Percentiles rank a stretch among this genome's conserved stretches.
These are phyloP conservation scores for Colletotrichum neosansevieriae DNA, from an alignment of 2,329 filamentous ascomycete species.

Conservation along the genomic window DNA sequence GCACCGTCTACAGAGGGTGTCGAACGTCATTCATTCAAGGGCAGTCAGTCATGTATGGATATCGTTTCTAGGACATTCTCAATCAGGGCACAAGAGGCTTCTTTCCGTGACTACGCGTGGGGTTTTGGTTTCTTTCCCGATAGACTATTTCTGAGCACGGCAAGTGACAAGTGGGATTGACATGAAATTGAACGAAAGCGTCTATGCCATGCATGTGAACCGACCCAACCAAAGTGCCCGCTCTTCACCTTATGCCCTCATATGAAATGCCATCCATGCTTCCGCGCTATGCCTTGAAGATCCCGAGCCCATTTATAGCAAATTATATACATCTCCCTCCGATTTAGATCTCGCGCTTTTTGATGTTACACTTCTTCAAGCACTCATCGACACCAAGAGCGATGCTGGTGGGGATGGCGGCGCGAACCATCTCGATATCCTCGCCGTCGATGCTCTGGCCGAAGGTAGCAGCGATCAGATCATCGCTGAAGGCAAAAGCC, in stretches of 20 bases:
- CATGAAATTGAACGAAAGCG: neutral
- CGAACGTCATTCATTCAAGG: too few relatives aligned
- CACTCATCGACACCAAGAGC: constrained; percentile 65
- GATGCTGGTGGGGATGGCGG: constrained; percentile 59
- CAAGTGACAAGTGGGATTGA: neutral
- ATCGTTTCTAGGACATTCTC: too few relatives aligned
- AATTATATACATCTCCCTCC: neutral
- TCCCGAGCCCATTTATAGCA: neutral
- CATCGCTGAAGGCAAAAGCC: constrained; percentile 59
- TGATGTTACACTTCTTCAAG: constrained; percentile 59
- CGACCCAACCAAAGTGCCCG: neutral
- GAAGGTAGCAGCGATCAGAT: constrained; percentile 60
- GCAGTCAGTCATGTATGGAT: too few relatives aligned
- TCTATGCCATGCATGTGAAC: constrained; percentile 3
- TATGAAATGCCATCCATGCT: neutral
- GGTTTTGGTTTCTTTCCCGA: too few relatives aligned
- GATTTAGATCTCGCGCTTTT: constrained; percentile 37
- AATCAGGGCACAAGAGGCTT: too few relatives aligned
- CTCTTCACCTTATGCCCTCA: constrained; percentile 5
- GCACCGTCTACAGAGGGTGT: too few relatives aligned
- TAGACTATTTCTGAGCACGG: too few relatives aligned
- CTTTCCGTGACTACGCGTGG: neutral
- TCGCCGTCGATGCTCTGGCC: constrained; percentile 59
- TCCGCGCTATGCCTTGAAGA: neutral
- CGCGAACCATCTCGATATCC: constrained; percentile 59